Evolutionary conservation across 208 protist species (phyloP).

Genomic region (Leishmania braziliensis): DNA sequence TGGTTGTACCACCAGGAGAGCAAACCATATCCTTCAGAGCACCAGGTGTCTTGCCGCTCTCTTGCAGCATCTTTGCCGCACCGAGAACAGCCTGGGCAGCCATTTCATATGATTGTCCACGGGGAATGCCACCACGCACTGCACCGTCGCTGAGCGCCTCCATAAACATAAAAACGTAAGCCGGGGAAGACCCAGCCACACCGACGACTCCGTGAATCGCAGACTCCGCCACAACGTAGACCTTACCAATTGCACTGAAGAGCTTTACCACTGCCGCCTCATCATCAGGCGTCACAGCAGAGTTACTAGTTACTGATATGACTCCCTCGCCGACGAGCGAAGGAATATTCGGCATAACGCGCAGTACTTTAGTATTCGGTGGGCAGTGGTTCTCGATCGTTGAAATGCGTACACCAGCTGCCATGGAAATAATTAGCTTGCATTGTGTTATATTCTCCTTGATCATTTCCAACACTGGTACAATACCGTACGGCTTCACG

Average conservation of each 20-base stretch:
- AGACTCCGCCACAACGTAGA: conserved; percentile 62
- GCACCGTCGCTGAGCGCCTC: conserved; percentile 97
- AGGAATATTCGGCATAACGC: conserved; percentile 97
- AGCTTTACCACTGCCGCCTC: conserved; percentile 43
- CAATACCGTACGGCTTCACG: conserved; percentile 93
- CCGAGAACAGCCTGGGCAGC: conserved; percentile 94
- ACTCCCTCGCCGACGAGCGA: conserved; percentile 78
- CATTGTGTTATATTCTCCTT: conserved; percentile 28
- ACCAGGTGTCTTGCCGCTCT: conserved; percentile 64
- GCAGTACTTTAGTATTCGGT: conserved; percentile 63
- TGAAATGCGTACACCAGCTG: conserved; percentile 86
- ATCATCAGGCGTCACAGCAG: conserved; percentile 48
- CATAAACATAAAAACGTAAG: conserved; percentile 96
- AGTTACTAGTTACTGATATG: conserved; percentile 62
- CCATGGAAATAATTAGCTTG: conserved; percentile 93
- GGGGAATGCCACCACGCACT: conserved; percentile 88
- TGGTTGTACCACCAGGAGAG: conserved; percentile 96
- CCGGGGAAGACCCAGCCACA: conserved; percentile 93
- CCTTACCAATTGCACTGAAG: conserved; percentile 78
- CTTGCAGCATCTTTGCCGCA: conserved; percentile 91
- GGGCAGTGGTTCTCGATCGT: conserved; percentile 72
- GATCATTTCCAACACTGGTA: conserved; percentile 64
- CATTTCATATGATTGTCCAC: conserved; percentile 84
- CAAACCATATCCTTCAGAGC: conserved; percentile 93
- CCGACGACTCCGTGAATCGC: conserved; percentile 95